Conservation (phyloP, 23 red algal species). For the Pyropia haitanensis region DNA sequence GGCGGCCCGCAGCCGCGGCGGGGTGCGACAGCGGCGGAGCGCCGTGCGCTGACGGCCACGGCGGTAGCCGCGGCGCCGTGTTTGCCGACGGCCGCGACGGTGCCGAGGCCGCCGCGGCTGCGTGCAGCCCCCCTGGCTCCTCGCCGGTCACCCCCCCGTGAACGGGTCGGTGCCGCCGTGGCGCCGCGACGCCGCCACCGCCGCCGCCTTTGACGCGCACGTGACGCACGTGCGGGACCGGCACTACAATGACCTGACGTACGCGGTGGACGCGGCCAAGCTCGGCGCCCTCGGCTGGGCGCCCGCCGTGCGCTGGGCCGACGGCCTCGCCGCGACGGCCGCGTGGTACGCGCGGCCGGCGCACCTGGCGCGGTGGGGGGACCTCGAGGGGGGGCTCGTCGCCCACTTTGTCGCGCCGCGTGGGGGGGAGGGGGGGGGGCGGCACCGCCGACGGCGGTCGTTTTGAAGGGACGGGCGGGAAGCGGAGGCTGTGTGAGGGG, state of each 20-base stretch:
- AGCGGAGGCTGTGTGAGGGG: neutral
- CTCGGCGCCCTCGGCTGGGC: slow-evolving; percentile 77
- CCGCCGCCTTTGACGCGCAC: slow-evolving; percentile 14
- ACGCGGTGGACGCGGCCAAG: slow-evolving; percentile 81
- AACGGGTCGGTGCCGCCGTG: neutral
- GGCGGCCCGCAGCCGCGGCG: neutral
- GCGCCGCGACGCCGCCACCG: too few species aligned
- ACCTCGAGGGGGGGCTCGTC: slow-evolving; percentile 50
- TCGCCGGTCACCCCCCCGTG: neutral
- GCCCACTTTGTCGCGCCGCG: slow-evolving; percentile 17
- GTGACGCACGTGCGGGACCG: slow-evolving; percentile 74
- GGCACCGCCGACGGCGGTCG: neutral
- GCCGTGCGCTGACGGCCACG: too few species aligned
- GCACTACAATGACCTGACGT: slow-evolving; percentile 81
- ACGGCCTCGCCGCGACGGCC: slow-evolving; percentile 47
- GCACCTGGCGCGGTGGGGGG: slow-evolving; percentile 68
- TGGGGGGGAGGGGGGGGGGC: slow-evolving; percentile 5
- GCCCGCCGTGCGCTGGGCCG: slow-evolving; percentile 38
- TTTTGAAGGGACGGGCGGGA: neutral
- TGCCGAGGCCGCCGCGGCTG: too few species aligned
- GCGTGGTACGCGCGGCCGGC: slow-evolving; percentile 49
- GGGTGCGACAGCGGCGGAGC: neutral
- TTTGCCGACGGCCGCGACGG: too few species aligned
- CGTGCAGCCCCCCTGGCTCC: too few species aligned
- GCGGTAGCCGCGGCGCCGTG: neutral